Percentiles rank a stretch among this genome's conserved stretches.
Conservation (phyloP, 2,329 filamentous ascomycete species). For the Microsporum canis region DNA sequence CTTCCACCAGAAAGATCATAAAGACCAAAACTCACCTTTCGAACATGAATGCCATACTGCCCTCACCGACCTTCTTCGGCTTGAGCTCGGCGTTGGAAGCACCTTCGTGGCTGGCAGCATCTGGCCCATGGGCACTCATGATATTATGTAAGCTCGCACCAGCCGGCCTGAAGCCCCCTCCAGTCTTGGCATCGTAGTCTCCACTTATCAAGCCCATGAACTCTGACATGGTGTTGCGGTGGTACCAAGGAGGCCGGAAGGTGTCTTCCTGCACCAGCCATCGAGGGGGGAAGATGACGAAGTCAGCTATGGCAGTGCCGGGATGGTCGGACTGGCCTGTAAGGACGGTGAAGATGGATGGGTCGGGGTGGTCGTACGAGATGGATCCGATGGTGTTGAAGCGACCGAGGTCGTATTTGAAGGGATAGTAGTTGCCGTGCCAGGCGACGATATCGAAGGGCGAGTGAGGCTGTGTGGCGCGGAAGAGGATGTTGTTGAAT, state of each 20-base stretch:
- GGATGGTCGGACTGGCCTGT: slow-evolving; percentile 46
- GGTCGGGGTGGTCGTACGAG: slow-evolving; percentile 67
- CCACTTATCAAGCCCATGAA: slow-evolving; percentile 55
- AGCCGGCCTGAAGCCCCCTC: slow-evolving; percentile 48
- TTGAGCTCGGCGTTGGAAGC: slow-evolving; percentile 44
- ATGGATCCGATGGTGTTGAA: slow-evolving; percentile 65
- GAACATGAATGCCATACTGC: slow-evolving; percentile 55
- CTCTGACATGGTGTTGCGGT: slow-evolving; percentile 55
- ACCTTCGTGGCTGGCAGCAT: slow-evolving; percentile 45
- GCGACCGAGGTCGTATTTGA: slow-evolving; percentile 68
- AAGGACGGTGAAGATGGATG: slow-evolving; percentile 61
- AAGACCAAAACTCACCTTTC: slow-evolving; percentile 34
- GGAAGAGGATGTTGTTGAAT: slow-evolving; percentile 57
- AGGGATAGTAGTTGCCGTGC: slow-evolving; percentile 71
- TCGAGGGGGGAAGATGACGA: slow-evolving; percentile 54
- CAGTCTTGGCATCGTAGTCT: slow-evolving; percentile 49
- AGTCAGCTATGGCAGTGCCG: slow-evolving; percentile 54
- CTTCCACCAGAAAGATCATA: too few species aligned
- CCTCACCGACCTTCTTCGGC: slow-evolving; percentile 47
- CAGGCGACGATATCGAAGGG: slow-evolving; percentile 71
- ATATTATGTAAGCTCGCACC: slow-evolving; percentile 57
- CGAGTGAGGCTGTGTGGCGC: slow-evolving; percentile 54
- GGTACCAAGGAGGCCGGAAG: slow-evolving; percentile 52
- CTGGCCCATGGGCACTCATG: slow-evolving; percentile 57
- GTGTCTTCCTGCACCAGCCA: slow-evolving; percentile 53